These are phyloP conservation scores for Endoconidiophora polonica DNA, from an alignment of 2,329 filamentous ascomycete species.

Conservation along the genomic window DNA sequence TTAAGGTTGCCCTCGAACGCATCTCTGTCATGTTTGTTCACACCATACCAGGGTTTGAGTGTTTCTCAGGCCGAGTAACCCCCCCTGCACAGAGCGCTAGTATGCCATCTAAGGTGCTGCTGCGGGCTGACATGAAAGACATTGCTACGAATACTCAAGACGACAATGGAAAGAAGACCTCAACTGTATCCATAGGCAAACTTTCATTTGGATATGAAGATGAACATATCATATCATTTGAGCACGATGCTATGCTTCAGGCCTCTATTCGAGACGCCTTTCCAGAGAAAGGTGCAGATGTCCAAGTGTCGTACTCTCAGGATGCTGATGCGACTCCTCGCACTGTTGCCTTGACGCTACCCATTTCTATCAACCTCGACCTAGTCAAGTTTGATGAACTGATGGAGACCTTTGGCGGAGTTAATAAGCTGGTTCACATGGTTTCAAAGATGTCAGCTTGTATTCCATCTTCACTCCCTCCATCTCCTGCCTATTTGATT, in stretches of 20 bases:
- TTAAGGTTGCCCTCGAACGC: constrained; percentile 31
- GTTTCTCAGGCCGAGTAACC: constrained; percentile 31
- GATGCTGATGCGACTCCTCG: constrained; percentile 26
- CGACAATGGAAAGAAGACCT: constrained; percentile 14
- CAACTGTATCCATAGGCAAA: constrained; percentile 19
- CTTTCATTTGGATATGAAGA: constrained; percentile 44
- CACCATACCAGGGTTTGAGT: constrained; percentile 33
- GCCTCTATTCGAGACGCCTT: constrained; percentile 43
- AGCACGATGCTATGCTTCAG: constrained; percentile 38
- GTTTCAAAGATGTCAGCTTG: constrained; percentile 20
- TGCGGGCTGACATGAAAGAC: constrained; percentile 32
- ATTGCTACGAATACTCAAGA: constrained; percentile 6
- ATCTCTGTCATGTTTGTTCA: constrained; percentile 40
- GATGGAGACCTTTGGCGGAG: constrained; percentile 72
- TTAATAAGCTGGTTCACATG: constrained; percentile 81
- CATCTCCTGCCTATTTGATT: constrained; percentile 9
- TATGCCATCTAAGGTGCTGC: constrained; percentile 27
- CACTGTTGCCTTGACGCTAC: constrained; percentile 57
- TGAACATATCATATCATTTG: constrained; percentile 47
- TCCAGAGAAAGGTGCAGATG: constrained; percentile 38
- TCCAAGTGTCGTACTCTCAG: constrained; percentile 36
- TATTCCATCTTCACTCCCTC: too few species aligned
- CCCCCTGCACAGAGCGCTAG: constrained; percentile 19
- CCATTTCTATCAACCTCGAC: constrained; percentile 60
- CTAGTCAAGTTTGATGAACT: constrained; percentile 71